Base-by-base conservation (phyloP, 768 basidiomycete genomes). In the Podaxis sp. region DNA sequence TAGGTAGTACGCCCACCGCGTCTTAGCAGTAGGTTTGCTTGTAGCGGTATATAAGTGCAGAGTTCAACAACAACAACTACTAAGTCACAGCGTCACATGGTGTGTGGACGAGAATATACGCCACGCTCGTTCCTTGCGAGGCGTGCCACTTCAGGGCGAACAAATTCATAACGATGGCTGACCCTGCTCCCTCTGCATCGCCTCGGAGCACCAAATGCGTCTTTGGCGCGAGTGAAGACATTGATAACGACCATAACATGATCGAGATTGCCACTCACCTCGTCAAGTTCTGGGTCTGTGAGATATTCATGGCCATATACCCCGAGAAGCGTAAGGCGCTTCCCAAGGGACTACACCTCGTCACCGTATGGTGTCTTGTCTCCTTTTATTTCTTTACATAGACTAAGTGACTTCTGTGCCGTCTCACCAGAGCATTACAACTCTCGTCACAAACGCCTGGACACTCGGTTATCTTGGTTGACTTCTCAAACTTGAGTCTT, bases 211-310 rank as follows among this genome's bases (percentile, higher is more conserved):
- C 53, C 18, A 58, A 59, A 44, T 63, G 59, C 44, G 38, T 55
- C 46, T 63, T 63, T 27, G 44, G 27, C 4, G 7, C 28, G 6
- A 48, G 51, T n/a, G 68, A 63, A 25, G 58, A 63, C 6, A 66
- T 62, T 10, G 54, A 40, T 47, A 65, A 56, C 57, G 64, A 67
- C 47, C 37, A 58, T 52, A 64, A 67, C 35, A 57, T 63, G 25
- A 60, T 68, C 11, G 70, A 73, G 42, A 62, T 72, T 21, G 71
- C 67, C 1, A 65, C 62, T 46, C 71, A 72, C 55, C 64, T 73
- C 35, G 62, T 72, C 51, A 71, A 69, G 37, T 62, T 71, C 28
- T 72, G 70, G 69, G 69, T 72, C 28, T 71, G 70, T 53, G 66
- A 69, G 35, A 55, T 64, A 44, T 62, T 62, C 25, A 58, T 72